Base-by-base conservation (phyloP, 306 rosid species). In the Astragalus membranaceus region DNA sequence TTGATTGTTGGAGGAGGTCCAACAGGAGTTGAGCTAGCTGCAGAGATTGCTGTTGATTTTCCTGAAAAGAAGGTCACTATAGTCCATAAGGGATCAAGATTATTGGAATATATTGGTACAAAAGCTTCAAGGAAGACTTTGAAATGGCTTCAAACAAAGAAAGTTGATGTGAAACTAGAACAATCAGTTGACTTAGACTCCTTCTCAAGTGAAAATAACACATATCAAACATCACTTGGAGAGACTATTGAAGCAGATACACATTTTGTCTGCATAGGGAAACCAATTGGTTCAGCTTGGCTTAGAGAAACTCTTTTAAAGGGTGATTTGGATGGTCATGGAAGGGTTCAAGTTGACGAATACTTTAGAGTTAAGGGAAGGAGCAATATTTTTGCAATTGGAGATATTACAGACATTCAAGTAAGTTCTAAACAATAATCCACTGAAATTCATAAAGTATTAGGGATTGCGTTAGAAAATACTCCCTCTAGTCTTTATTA, bases 1-100 rank as follows among this genome's bases (percentile, higher is more conserved):
- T 64, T 92, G 81, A 85, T 92, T 51, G 86, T 90, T 56, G 98
- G 93, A 15, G 98, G 98, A 14, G 98, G 98, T 20, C 98, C 98
- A 14, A 86, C 87, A 0, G 98, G 98, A n/a, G 95, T 92, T 5
- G 98, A 92, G 78, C 91, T 92, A 29, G 92, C 96, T 0, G 96
- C 78, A 43, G 98, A 92, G 78, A 88, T 92, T 8, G 91, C 86
- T 7, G 88, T 79, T 3, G 95, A 89, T 71, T 92, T 80, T 58
- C 92, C 95, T 0, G 85, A 77, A 1, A 89, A 92, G 88, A 83
- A 76, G 61, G 79, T 92, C 6, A 89, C 88, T 5, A 44, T 92
- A n/a, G 91, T 92, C 57, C 98, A 92, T 23, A 80, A 74, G 48
- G 96, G 98, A 13, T 51, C 87, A 50, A 85, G 98, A 70, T 72